Percentiles rank a stretch among this genome's conserved stretches.
Evolutionary conservation across 169 alveolate species (phyloP).

Genomic region (Eimeria praecox): DNA sequence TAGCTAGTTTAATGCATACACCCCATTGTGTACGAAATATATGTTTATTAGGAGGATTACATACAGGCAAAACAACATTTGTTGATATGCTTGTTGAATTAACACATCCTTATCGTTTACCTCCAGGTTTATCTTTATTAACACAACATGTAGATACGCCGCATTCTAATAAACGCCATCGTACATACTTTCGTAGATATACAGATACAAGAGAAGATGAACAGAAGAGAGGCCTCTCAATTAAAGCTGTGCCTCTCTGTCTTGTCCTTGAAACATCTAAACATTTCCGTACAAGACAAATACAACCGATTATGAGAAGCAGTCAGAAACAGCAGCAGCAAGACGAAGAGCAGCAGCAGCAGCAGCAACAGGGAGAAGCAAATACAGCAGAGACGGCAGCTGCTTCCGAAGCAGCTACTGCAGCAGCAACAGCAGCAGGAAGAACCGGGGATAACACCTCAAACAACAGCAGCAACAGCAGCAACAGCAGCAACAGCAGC

Average conservation of each 20-base stretch:
- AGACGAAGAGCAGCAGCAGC: not conserved
- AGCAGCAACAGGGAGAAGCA: conserved; percentile 11
- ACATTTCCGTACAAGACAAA: conserved; percentile 87
- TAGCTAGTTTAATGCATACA: conserved; percentile 95
- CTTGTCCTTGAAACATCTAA: conserved; percentile 94
- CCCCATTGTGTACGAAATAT: conserved; percentile 97
- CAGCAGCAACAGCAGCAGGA: conserved; percentile 21
- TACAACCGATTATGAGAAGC: conserved; percentile 64
- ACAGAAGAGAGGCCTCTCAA: conserved; percentile 97
- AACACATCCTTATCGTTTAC: conserved; percentile 89
- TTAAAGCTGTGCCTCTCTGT: conserved; percentile 98
- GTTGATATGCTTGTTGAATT: conserved; percentile 97
- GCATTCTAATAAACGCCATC: conserved; percentile 70
- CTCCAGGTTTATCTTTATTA: not conserved
- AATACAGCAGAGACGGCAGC: not conserved
- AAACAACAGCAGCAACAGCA: conserved; percentile 43
- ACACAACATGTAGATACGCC: conserved; percentile 77
- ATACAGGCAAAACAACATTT: conserved; percentile 98
- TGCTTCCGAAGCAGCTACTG: no score
- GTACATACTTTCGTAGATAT: conserved; percentile 87
- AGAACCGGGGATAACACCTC: not conserved
- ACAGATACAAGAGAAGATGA: conserved; percentile 99
- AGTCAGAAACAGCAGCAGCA: not conserved
- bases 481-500: conserved; percentile 15
- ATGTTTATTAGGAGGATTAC: conserved; percentile 98